A percentile compares a stretch with the other conserved stretches of the same genome.
phyloP scores from a whole-genome alignment of 148 eudicot genomes.

The Hydrangea macrophylla region DNA sequence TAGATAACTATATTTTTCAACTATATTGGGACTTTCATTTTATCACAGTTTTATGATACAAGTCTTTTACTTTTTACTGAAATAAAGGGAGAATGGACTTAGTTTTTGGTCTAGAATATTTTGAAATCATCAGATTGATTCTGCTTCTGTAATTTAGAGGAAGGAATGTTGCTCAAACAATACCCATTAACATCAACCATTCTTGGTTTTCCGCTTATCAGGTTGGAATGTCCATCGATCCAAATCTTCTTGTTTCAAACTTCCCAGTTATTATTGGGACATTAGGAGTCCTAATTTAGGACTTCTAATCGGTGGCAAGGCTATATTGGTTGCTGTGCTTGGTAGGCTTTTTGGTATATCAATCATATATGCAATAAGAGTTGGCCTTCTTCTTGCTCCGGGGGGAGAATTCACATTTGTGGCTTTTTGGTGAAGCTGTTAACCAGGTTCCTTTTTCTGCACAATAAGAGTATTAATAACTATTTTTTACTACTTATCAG shows the following conservation, averaged over 20 bases:
- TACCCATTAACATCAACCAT: slow-evolving; percentile 6
- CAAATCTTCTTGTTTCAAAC: slow-evolving; percentile 85
- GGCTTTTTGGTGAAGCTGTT: slow-evolving; percentile 99
- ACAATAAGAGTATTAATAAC: too few species aligned
- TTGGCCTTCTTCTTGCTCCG: slow-evolving; percentile 97
- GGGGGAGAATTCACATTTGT: slow-evolving; percentile 99
- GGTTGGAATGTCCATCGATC: slow-evolving; percentile 99
- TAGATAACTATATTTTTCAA: too few species aligned
- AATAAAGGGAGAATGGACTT: too few species aligned
- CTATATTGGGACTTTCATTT: too few species aligned
- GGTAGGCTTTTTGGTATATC: slow-evolving; percentile 91
- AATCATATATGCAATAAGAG: slow-evolving; percentile 74
- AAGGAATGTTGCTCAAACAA: background rate
- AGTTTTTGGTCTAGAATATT: background rate
- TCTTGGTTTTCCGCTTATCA: slow-evolving; percentile 42
- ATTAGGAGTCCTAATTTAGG: too few species aligned
- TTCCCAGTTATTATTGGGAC: slow-evolving; percentile 74
- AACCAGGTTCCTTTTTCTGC: slow-evolving; percentile 65
- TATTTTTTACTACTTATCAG: slow-evolving; percentile 3
- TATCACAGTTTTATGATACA: too few species aligned
- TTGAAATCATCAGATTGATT: background rate
- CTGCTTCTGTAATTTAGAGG: background rate
- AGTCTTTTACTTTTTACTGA: too few species aligned
- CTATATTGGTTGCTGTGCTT: slow-evolving; percentile 67
- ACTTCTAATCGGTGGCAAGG: slow-evolving; percentile 83